Conservation (phyloP, 495 filamentous ascomycete species). For the Lophiotrema nucula region DNA sequence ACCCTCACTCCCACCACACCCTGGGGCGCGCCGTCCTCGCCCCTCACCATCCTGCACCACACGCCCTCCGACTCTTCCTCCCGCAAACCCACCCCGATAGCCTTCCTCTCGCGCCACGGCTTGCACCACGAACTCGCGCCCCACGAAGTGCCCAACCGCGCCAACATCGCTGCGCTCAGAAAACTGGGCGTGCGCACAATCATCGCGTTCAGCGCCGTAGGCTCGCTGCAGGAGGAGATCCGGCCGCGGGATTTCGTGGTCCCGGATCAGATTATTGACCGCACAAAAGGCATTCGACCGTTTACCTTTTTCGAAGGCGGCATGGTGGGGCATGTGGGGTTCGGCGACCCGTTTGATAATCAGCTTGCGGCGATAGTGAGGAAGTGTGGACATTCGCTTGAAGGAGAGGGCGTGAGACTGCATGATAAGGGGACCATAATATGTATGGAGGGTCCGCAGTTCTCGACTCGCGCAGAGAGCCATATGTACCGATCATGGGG, state of each 20-base stretch:
- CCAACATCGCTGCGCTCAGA: constrained; percentile 94
- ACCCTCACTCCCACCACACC: constrained; percentile 70
- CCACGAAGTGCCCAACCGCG: constrained; percentile 84
- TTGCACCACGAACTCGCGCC: constrained; percentile 83
- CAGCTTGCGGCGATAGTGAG: constrained; percentile 68
- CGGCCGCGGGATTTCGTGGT: constrained; percentile 94
- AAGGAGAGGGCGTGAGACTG: constrained; percentile 73
- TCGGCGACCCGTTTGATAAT: constrained; percentile 91
- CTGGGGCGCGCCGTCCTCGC: constrained; percentile 90
- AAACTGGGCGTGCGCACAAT: constrained; percentile 82
- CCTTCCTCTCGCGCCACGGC: constrained; percentile 93
- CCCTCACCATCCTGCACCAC: constrained; percentile 87
- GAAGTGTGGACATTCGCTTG: constrained; percentile 69
- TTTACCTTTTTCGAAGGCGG: constrained; percentile 96
- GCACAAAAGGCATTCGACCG: constrained; percentile 81
- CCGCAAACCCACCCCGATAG: constrained; percentile 71
- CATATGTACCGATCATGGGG: constrained; percentile 92
- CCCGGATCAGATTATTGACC: constrained; percentile 94
- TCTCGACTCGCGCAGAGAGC: constrained; percentile 94
- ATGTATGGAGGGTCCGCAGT: constrained; percentile 97
- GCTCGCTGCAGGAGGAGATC: constrained; percentile 86
- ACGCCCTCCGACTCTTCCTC: constrained; percentile 54
- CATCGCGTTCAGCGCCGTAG: constrained; percentile 94
- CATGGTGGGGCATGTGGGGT: constrained; percentile 89
- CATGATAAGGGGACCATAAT: constrained; percentile 78